Conservation (phyloP, 768 basidiomycete species). For the Lactarius quietus region DNA sequence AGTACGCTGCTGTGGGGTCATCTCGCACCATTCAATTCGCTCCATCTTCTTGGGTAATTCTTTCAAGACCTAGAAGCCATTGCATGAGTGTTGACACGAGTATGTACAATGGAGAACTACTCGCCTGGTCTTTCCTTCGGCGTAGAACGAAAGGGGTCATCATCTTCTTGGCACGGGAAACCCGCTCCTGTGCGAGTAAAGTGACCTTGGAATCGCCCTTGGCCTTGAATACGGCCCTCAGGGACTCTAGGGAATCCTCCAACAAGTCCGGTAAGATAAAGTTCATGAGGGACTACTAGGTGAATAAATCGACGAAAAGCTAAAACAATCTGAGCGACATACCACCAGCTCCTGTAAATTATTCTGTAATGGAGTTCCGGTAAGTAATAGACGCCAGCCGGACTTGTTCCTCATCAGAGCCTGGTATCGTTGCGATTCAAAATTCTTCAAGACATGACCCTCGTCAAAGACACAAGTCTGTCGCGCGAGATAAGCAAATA, state of each 20-base stretch:
- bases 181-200: conserved; percentile 86
- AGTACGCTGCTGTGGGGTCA: conserved; percentile 77
- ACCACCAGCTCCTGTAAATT: conserved; percentile 89
- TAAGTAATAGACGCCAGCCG: conserved; percentile 87
- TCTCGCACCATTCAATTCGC: conserved; percentile 91
- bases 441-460: conserved; percentile 96
- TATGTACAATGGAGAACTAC: conserved; percentile 12
- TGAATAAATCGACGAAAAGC: background rate
- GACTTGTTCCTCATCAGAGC: conserved; percentile 81
- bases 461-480: conserved; percentile 96
- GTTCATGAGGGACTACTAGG: conserved; percentile 84
- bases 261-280: conserved; percentile 96
- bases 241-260: conserved; percentile 64
- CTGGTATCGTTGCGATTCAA: conserved; percentile 94
- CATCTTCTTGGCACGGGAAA: conserved; percentile 96
- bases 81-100: background rate
- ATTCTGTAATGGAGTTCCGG: conserved; percentile 93
- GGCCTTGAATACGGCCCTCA: conserved; percentile 95
- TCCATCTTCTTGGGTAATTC: conserved; percentile 93
- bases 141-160: conserved; percentile 98
- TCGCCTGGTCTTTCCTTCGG: conserved; percentile 90
- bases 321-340: conserved; percentile 34
- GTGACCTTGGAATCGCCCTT: conserved; percentile 89
- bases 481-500: background rate
- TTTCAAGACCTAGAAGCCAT: conserved; percentile 64